Evolutionary conservation across 192 early-diverging fungal species (phyloP).

Genomic region (Entomortierella beljakovae): DNA sequence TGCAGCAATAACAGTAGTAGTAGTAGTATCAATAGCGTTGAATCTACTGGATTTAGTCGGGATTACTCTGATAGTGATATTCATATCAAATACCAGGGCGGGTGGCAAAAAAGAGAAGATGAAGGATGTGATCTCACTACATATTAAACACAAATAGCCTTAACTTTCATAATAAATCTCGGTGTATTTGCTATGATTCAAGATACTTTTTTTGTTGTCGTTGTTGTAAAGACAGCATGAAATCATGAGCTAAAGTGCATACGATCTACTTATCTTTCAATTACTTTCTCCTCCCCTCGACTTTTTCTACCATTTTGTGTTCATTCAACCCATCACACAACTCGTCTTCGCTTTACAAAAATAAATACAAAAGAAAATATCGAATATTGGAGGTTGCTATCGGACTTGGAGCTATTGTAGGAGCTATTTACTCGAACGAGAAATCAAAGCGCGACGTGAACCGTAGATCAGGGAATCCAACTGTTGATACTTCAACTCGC

Average conservation of each 20-base stretch:
- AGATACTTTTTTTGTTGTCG: no score
- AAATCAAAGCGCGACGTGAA: conserved; percentile 33
- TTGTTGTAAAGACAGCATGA: no score
- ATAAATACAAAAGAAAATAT: no score
- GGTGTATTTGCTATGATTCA: no score
- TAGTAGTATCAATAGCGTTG: not conserved
- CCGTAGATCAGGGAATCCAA: conserved; percentile 31
- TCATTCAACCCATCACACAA: no score
- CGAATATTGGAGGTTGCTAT: no score
- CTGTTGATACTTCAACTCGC: conserved; percentile 7
- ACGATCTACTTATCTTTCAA: no score
- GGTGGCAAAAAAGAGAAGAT: conserved; percentile 6
- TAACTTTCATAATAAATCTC: not conserved
- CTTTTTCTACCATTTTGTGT: no score
- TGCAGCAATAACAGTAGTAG: conserved; percentile 11
- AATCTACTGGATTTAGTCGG: not conserved
- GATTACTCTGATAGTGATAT: not conserved
- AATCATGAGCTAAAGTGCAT: no score
- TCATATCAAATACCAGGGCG: not conserved
- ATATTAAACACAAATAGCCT: not conserved
- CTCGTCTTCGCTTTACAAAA: no score
- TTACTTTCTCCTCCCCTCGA: no score
- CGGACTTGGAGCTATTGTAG: conserved; percentile 10
- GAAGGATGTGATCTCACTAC: conserved; percentile 10
- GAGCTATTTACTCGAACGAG: conserved; percentile 16